phyloP scores from a whole-genome alignment of 2,329 filamentous ascomycete genomes.

The Cordyceps tenuipes region DNA sequence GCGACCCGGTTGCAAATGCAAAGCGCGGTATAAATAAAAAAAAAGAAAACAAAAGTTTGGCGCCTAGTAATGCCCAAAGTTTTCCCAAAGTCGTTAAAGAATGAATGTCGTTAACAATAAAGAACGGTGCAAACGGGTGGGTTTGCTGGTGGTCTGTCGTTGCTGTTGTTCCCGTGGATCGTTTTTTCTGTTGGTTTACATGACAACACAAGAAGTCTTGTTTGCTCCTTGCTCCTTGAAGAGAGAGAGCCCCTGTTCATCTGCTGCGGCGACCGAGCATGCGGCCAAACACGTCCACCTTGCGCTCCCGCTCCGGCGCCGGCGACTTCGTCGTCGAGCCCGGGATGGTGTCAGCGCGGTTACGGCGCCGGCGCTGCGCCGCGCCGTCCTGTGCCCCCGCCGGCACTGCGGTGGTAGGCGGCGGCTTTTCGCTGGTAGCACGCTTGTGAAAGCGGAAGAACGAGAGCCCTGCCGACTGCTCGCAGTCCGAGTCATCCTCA shows the following conservation, averaged over 20 bases:
- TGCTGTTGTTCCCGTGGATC: background rate
- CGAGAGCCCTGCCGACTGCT: conserved; percentile 28
- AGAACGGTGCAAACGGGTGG: background rate
- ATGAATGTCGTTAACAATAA: conserved; percentile 3
- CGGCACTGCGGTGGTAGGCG: conserved; percentile 6
- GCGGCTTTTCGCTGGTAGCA: conserved; percentile 24
- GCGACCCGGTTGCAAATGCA: background rate
- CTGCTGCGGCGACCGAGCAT: conserved; percentile 28
- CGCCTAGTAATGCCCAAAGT: conserved; percentile 5
- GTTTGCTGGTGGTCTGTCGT: background rate
- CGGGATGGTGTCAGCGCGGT: conserved; percentile 18
- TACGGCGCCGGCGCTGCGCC: conserved; percentile 8
- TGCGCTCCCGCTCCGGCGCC: conserved; percentile 19
- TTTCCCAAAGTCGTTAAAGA: conserved; percentile 2
- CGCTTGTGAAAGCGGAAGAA: conserved; percentile 38
- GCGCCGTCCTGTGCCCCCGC: background rate
- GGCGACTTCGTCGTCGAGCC: conserved; percentile 14
- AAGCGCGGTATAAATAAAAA: conserved; percentile 6
- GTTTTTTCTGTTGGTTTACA: background rate
- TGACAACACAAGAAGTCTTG: too few species aligned
- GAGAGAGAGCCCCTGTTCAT: conserved; percentile 13
- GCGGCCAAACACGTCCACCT: conserved; percentile 29
- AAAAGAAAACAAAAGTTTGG: background rate
- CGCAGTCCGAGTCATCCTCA: conserved; percentile 38
- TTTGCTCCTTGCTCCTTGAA: too few species aligned